Base-by-base conservation (phyloP, 2,329 filamentous ascomycete species). In the Fonsecaea erecta region DNA sequence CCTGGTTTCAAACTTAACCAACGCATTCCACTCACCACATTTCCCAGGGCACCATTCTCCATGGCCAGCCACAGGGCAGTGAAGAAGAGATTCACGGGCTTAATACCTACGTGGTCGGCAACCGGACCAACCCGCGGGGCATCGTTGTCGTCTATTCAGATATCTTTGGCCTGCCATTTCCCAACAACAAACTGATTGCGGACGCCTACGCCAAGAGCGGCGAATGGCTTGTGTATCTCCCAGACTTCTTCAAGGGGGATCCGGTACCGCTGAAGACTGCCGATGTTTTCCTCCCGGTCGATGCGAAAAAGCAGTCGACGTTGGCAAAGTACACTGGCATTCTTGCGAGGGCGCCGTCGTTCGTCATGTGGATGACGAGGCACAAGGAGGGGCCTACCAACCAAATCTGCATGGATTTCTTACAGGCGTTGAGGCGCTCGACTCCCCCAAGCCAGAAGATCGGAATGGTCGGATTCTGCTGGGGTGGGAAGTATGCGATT, bases 241-340 rank as follows among this genome's bases (percentile, higher is more conserved):
- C 85, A 0, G 84, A 87, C 62, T 85, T 87, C 60, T 86, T 97
- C 81, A 85, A 90, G 67, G 93, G 91, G 76, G 83, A 86, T 71
- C 90, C 91, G 51, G 72, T 75, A 26, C 46, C 60, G 28, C 86
- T 82, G 66, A 83, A 84, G 70, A 84, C 87, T 71, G 80, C 78
- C 59, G 86, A 84, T 64, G 52, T 76, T 21, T 60, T 77, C 83
- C 86, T 85, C 75, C 85, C 85, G 0, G 85, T 85, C 21, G 80
- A 85, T 73, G 86, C 78, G 66, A 79, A 85, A 43, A 86, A 88
- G 64, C 85, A 88, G 77, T 75, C 75, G 12, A 73, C 70, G 0
- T 68, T 67, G 35, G 40, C 59, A 40, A 81, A 82, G 71, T 80
- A 78, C 63, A 77, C 75, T 0, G 78, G 78, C 8, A 56, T 80